Percentiles rank a stretch among this genome's conserved stretches.
These are phyloP conservation scores for Talaromyces albobiverticillius DNA, from an alignment of 2,329 filamentous ascomycete genomes.

Conservation along the genomic window DNA sequence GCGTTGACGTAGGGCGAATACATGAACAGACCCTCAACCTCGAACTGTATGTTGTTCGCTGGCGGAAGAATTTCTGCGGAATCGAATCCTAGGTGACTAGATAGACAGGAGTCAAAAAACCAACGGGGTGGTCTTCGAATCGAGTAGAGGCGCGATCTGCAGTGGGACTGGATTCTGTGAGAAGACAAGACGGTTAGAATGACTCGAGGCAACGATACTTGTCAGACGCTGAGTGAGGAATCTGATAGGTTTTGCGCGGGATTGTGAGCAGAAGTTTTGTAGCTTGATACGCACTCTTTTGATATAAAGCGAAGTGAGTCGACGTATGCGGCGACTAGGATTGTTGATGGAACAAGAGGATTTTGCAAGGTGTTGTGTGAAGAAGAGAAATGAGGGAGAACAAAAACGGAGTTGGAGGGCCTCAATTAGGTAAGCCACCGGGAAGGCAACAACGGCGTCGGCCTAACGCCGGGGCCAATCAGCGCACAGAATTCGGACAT, in stretches of 20 bases:
- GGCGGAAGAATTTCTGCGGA: constrained; percentile 18
- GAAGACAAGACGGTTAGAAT: constrained; percentile 8
- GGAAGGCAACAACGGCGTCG: not conserved
- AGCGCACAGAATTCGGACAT: not conserved
- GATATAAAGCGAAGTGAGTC: not conserved
- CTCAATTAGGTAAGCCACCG: not conserved
- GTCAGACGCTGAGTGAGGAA: no score
- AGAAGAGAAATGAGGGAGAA: not conserved
- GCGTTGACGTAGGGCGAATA: constrained; percentile 96
- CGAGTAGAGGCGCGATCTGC: not conserved
- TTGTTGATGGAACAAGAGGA: not conserved
- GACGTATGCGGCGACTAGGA: not conserved
- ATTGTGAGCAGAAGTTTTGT: not conserved
- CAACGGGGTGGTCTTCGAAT: not conserved
- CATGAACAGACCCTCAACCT: constrained; percentile 71
- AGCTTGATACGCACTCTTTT: not conserved
- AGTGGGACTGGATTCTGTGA: not conserved
- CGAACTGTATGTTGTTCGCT: constrained; percentile 35
- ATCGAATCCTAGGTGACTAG: no score
- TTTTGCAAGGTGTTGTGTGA: not conserved
- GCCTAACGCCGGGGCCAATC: not conserved
- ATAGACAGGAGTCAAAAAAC: constrained; percentile 5
- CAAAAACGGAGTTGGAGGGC: not conserved
- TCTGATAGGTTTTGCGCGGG: no score
- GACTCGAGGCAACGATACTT: no score